Base-by-base conservation (phyloP, 139 green algal species). In the Chlorella vulgaris region DNA sequence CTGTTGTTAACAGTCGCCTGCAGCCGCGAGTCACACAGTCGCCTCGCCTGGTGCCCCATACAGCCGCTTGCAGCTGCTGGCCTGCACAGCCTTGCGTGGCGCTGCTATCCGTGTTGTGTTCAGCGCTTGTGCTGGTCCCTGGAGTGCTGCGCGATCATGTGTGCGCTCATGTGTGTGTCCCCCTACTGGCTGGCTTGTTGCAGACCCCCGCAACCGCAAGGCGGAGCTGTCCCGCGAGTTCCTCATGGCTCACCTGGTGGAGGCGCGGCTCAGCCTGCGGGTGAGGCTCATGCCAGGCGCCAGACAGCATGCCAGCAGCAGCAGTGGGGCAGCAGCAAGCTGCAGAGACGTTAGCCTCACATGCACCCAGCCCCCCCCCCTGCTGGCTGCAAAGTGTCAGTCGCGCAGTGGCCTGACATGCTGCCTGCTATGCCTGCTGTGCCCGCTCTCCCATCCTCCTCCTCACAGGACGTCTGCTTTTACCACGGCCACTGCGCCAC, bases 171-270 rank as follows among this genome's bases (percentile, higher is more conserved):
- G 60, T 4, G 4, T 35, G 24, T 15, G 2, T n/a, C 4, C 5
- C 63, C 7, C 29, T 29, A 15, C 63, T 47, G 2, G 33, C 13
- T 47, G 63, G 1, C 26, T 22, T 8, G 66, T 51, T 40, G 24
- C 71, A 78, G 71, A 78, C 71, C 71, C 71, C 6, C 71, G 71
- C 51, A 78, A 78, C 51, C 71, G 71, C 71, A 78, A 78, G 51
- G 71, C 71, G 22, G 51, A 78, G 51, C 71, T 78, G 51, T 51
- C 71, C 8, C 51, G 36, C 31, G 71, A 78, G 19, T 78, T 78
- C 22, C 24, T 78, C 33, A 35, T 35, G 29, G n/a, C 31, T 6
- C 71, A 78, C 51, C 71, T 78, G 22, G 39, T 66, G 29, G 53
- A 33, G 24, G 71, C 71, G 33, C 51, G 71, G 22, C 42, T 76